Percentiles rank a stretch among this genome's conserved stretches.
phyloP scores from a whole-genome alignment of 306 rosid species.

The Senna tora region DNA sequence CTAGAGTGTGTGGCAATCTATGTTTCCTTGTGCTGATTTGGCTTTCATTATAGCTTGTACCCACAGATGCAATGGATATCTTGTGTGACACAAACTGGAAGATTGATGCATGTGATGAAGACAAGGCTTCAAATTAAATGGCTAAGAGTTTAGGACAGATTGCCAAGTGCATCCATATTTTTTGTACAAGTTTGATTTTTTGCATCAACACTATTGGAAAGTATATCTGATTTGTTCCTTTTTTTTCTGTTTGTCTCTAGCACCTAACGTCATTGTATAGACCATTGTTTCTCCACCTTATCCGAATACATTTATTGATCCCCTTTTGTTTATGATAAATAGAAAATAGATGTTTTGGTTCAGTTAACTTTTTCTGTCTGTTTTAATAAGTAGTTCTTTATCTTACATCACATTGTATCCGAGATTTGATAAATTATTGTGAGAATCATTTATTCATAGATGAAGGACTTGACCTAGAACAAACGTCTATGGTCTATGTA shows the following conservation, averaged over 20 bases:
- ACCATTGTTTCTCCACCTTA: not conserved
- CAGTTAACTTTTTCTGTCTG: not conserved
- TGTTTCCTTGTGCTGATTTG: not conserved
- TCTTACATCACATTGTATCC: no score
- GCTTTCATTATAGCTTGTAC: slow-evolving; percentile 43
- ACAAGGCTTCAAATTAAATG: slow-evolving; percentile 83
- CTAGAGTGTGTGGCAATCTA: no score
- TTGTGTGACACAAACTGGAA: slow-evolving; percentile 85
- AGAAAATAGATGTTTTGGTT: not conserved
- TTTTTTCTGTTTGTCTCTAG: not conserved
- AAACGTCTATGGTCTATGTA: no score
- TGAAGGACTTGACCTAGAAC: no score
- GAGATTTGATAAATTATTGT: no score
- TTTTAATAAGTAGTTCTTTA: not conserved
- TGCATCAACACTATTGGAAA: slow-evolving; percentile 1
- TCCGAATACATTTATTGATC: not conserved
- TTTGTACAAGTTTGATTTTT: slow-evolving; percentile 12
- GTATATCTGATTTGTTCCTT: not conserved
- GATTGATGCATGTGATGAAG: slow-evolving; percentile 85
- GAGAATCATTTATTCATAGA: no score
- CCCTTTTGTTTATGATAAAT: not conserved
- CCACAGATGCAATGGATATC: slow-evolving; percentile 98
- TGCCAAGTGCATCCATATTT: slow-evolving; percentile 76
- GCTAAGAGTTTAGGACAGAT: slow-evolving; percentile 82
- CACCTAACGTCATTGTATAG: slow-evolving; percentile 8